Base-by-base conservation (phyloP, 805 yeast species). In the Monosporozyma unispora region DNA sequence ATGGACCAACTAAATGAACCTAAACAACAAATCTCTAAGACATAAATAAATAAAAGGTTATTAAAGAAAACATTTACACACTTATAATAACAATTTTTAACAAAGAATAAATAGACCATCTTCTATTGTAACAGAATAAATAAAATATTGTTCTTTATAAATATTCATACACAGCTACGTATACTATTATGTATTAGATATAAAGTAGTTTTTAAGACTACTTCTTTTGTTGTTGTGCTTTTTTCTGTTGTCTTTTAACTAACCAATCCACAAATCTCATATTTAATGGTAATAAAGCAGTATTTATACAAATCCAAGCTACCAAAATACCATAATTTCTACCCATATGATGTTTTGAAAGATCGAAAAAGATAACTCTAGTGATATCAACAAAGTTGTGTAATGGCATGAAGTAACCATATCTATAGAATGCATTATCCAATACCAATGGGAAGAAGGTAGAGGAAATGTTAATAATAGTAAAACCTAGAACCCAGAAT, bases 401-500 rank as follows among this genome's bases (percentile, higher is more conserved):
- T 51, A 84, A 71, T 4, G 93, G 95, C 70, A 80, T 68, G 25
- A 77, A 82, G 58, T 81, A 81, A 22, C 89, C 87, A 61, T 73
- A 80, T 51, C 82, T 67, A 67, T 70, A 84, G 54, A 85, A 73
- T 12, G 63, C 54, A 4, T 80, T 78, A 22, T 74, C 70, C 44
- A 83, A 66, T 1, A 77, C 85, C 55, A 85, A 61, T 12, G 91
- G 84, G 14, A 79, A 66, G 57, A 84, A 84, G 1, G 88, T 78
- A 19, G 89, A 81, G 2, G 89, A 69, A 48, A 84, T 78, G 59
- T 86, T 86, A 27, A 73, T 41, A 51, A 85, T 74, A 53, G 84
- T 88, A 76, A 85, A 84, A 50, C 77, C 73, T 49, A 85, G 68
- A 55, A 86, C 59, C 88, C 90, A 84, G 56, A 83, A 76, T 0